A percentile compares a stretch with the other conserved stretches of the same genome.
Evolutionary conservation across 805 yeast species (phyloP).

Genomic region (Candida vaughaniae): DNA sequence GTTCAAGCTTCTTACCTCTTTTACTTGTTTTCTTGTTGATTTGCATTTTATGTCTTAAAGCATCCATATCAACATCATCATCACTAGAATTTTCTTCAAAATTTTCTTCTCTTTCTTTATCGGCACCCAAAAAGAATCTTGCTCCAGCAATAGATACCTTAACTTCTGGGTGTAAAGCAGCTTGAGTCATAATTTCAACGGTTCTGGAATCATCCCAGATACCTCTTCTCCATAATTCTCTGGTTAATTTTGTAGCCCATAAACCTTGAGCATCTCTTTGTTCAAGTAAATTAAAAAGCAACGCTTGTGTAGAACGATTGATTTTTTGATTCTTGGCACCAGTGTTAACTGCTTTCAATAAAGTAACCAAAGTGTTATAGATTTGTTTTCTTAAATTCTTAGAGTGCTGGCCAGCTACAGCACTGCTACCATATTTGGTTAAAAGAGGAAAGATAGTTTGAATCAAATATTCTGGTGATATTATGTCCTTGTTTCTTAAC

Average conservation of each 20-base stretch:
- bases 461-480: conserved; percentile 75
- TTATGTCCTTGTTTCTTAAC: conserved; percentile 82
- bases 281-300: conserved; percentile 82
- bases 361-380: conserved; percentile 72
- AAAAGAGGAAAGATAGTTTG: conserved; percentile 88
- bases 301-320: conserved; percentile 87
- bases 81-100: conserved; percentile 69
- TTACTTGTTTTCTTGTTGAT: conserved; percentile 81
- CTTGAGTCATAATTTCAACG: conserved; percentile 97
- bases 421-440: conserved; percentile 53
- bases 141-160: conserved; percentile 92
- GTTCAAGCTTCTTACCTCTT: conserved; percentile 76
- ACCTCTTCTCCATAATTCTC: conserved; percentile 97
- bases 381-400: conserved; percentile 81
- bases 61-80: conserved; percentile 62
- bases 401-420: conserved; percentile 57
- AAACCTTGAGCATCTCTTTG: conserved; percentile 76
- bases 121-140: conserved; percentile 90
- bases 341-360: conserved; percentile 79
- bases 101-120: conserved; percentile 85
- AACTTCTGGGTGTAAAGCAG: conserved; percentile 81
- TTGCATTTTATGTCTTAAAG: conserved; percentile 76
- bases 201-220: conserved; percentile 98
- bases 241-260: conserved; percentile 94
- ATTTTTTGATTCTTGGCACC: conserved; percentile 89